These are phyloP conservation scores for Trifolium dubium DNA, from an alignment of 306 rosid species.

Conservation along the genomic window DNA sequence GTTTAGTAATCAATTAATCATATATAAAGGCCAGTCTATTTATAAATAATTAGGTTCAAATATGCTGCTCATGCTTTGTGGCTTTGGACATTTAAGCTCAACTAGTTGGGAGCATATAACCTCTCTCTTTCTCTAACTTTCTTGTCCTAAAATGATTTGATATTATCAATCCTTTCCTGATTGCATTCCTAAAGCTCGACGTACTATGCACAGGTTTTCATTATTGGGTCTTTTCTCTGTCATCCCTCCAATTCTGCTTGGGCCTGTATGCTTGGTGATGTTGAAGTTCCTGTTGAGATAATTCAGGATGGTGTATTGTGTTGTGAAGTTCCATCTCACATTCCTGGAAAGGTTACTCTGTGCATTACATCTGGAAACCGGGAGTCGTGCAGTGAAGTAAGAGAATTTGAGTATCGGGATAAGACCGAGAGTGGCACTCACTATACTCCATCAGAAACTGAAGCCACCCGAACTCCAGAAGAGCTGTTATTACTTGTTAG, in stretches of 20 bases:
- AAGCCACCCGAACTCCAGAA: conserved; percentile 69
- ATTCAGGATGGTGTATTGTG: conserved; percentile 76
- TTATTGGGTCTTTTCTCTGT: conserved; percentile 88
- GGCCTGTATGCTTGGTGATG: conserved; percentile 89
- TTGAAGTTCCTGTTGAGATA: conserved; percentile 83
- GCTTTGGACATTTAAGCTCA: conserved; percentile 23
- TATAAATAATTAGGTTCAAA: conserved; percentile 26
- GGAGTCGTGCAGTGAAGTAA: conserved; percentile 89
- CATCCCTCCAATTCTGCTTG: conserved; percentile 74
- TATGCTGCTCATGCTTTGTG: conserved; percentile 16
- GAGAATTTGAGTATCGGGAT: conserved; percentile 75
- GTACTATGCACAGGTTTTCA: conserved; percentile 63
- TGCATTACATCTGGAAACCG: conserved; percentile 86
- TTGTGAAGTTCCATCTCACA: conserved; percentile 84
- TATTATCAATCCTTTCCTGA: conserved; percentile 20
- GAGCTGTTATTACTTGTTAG: conserved; percentile 90
- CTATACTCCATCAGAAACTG: conserved; percentile 49
- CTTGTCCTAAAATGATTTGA: conserved; percentile 17
- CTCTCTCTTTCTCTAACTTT: background rate
- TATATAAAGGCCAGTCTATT: conserved; percentile 14
- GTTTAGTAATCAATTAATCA: conserved; percentile 9
- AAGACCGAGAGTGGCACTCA: conserved; percentile 49
- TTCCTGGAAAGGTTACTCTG: conserved; percentile 79
- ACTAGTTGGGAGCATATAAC: background rate
- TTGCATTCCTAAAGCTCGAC: conserved; percentile 39